Base-by-base conservation (phyloP, 768 basidiomycete species). In the Boletus sp. region DNA sequence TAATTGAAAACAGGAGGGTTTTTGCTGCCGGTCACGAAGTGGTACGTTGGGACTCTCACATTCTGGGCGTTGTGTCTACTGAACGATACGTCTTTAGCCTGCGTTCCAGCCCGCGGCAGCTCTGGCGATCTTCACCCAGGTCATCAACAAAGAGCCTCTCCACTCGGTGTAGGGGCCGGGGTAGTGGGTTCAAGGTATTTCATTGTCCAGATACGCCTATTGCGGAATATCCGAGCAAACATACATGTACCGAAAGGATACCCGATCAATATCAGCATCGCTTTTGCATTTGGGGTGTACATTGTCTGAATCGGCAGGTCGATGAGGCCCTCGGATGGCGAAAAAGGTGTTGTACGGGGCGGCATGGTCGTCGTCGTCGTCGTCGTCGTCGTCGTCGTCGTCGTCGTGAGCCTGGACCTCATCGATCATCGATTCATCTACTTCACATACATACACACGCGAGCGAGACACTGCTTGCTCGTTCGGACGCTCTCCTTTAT, bases 261-360 rank as follows among this genome's bases (percentile, higher is more conserved):
- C 6, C 65, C 66, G 5, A 73, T 60, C 11, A 98, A 71, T 39
- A 94, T 80, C 6, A 74, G 54, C 77, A 95, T 78, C 7, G 92
- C 86, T 36, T 73, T 63, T 36, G 56, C 45, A 54, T 86, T 76
- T 1, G 79, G 73, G 28, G 79, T 78, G 64, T 94, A 92, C 85
- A 98, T 94, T 9, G 94, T 98, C 60, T 74, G 72, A 57, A 95
- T 78, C 1, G 82, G 77, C 36, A 98, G 63, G 68, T 98, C 98
- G 59, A 95, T 77, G 12, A 91, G 61, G 0, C 96, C 96, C 0
- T n/a, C n/a, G n/a, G n/a, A n/a, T n/a, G n/a, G n/a, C n/a, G n/a
- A n/a, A n/a, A n/a, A n/a, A n/a, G n/a, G n/a, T n/a, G n/a, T n/a
- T n/a, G n/a, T n/a, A n/a, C n/a, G n/a, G n/a, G n/a, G n/a, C n/a